Percentiles rank a stretch among this genome's conserved stretches.
Conservation (phyloP, 331 rosid genomes). For the Rhamnella rubrinervis region DNA sequence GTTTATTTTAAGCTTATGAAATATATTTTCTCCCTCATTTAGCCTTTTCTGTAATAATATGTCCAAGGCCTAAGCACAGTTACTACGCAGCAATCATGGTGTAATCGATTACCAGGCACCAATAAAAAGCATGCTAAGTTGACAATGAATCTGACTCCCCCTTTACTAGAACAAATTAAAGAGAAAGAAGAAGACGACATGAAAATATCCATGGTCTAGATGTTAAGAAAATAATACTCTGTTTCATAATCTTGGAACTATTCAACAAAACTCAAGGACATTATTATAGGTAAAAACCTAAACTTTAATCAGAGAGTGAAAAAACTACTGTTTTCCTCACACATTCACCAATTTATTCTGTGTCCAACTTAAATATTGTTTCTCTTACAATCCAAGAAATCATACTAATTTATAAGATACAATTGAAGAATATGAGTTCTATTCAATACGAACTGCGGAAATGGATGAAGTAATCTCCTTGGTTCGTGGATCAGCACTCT, state of each 20-base stretch:
- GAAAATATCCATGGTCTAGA: too few species aligned
- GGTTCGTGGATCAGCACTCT: slow-evolving; percentile 69
- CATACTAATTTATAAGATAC: neutral
- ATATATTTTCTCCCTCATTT: too few species aligned
- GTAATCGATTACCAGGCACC: too few species aligned
- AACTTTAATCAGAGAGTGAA: neutral
- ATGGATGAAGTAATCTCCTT: slow-evolving; percentile 69
- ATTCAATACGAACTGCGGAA: slow-evolving; percentile 57
- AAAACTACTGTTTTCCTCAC: slow-evolving; percentile 1
- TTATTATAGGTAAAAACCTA: neutral
- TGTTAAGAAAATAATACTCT: neutral
- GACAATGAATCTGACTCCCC: too few species aligned
- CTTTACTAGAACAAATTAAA: neutral
- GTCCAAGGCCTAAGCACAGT: too few species aligned
- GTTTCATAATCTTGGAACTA: neutral
- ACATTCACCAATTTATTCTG: slow-evolving; percentile 7
- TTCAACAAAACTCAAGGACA: neutral
- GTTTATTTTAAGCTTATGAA: too few species aligned
- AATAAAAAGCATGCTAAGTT: too few species aligned
- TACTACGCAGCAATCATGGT: too few species aligned
- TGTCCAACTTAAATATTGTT: neutral
- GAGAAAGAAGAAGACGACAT: neutral
- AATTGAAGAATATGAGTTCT: slow-evolving; percentile 21
- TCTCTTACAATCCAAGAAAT: too few species aligned
- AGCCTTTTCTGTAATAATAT: too few species aligned